A percentile compares a stretch with the other conserved stretches of the same genome.
Evolutionary conservation across 2,329 filamentous ascomycete species (phyloP).

Genomic region (Aspergillus candidus): DNA sequence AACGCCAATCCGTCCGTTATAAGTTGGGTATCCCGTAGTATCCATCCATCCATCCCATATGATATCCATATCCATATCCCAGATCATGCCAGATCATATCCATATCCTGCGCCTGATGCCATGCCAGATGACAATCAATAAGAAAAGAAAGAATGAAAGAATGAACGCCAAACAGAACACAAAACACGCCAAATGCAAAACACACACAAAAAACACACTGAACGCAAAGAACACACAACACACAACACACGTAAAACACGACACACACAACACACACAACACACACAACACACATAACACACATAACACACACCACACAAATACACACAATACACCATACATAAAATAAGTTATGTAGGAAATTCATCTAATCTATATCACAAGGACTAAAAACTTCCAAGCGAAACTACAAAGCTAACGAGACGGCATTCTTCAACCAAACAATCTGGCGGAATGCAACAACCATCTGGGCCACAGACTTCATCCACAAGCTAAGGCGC

Average conservation of each 20-base stretch:
- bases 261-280: constrained; percentile 13
- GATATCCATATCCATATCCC: not conserved
- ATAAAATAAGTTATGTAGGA: constrained; percentile 29
- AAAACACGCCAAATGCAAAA: constrained; percentile 2
- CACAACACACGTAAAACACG: constrained; percentile 17
- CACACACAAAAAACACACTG: constrained; percentile 5
- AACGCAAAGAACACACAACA: constrained; percentile 10
- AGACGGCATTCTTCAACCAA: constrained; percentile 26
- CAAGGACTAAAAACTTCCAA: constrained; percentile 20
- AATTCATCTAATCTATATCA: constrained; percentile 35
- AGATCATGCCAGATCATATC: too few relatives aligned
- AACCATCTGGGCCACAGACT: constrained; percentile 10
- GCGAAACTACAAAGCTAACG: constrained; percentile 28
- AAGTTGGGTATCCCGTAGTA: too few relatives aligned
- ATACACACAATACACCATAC: constrained; percentile 12
- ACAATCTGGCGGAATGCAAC: constrained; percentile 15
- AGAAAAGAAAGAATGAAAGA: constrained; percentile 10
- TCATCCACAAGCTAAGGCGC: constrained; percentile 37
- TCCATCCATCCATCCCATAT: not conserved
- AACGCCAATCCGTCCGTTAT: too few relatives aligned
- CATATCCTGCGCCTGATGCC: too few relatives aligned
- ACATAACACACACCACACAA: constrained; percentile 21
- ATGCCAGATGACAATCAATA: not conserved
- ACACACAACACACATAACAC: constrained; percentile 20
- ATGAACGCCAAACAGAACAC: constrained; percentile 4